These are phyloP conservation scores for Colletotrichum paranaense DNA, from an alignment of 2,329 filamentous ascomycete genomes.

Conservation along the genomic window DNA sequence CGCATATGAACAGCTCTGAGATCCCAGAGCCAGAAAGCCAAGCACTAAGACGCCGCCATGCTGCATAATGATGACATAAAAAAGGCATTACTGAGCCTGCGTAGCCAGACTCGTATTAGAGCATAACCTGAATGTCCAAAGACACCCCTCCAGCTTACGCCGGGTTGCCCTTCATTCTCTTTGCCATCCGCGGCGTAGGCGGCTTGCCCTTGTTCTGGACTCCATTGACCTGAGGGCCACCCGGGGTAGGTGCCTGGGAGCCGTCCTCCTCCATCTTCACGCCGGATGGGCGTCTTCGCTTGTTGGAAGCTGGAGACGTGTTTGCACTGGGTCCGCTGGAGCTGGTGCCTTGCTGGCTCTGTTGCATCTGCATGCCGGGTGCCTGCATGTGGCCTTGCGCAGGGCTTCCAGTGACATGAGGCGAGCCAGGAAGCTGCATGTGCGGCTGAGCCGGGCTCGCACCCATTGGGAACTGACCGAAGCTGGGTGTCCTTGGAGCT, in stretches of 20 bases:
- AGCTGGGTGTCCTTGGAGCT: conserved; percentile 65
- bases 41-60: conserved; percentile 49
- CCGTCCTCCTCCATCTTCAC: conserved; percentile 69
- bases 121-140: conserved; percentile 25
- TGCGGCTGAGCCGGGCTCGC: conserved; percentile 70
- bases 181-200: conserved; percentile 66
- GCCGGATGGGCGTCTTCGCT: conserved; percentile 66
- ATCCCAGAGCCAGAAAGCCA: conserved; percentile 38
- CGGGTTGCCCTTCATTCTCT: conserved; percentile 62
- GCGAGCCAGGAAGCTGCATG: conserved; percentile 71
- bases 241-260: conserved; percentile 61
- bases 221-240: conserved; percentile 62
- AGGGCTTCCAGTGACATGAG: conserved; percentile 69
- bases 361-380: conserved; percentile 74
- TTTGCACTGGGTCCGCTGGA: conserved; percentile 76
- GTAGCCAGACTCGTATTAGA: conserved; percentile 22
- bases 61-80: conserved; percentile 46
- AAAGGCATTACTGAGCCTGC: conserved; percentile 38
- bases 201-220: conserved; percentile 63
- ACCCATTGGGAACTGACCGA: conserved; percentile 68
- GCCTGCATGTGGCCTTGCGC: conserved; percentile 72
- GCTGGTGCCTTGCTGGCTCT: conserved; percentile 75
- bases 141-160: conserved; percentile 38
- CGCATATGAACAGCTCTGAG: conserved; percentile 35
- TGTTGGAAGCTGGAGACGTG: conserved; percentile 72